phyloP scores from a whole-genome alignment of 305 asterid species.

The Rubia tinctorum region DNA sequence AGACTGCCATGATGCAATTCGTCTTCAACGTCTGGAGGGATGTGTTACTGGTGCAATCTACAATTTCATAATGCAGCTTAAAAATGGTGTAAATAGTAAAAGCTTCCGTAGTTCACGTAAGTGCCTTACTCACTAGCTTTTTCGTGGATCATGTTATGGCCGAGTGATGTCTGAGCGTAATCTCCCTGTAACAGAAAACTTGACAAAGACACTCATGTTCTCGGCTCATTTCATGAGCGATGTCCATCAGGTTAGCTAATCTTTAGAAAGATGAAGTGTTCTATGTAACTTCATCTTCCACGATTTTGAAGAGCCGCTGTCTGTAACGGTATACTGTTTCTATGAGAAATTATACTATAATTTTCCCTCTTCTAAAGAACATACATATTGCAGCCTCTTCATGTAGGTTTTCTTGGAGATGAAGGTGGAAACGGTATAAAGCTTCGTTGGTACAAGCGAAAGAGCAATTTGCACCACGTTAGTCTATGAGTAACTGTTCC shows the following conservation, averaged over 20 bases:
- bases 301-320: not conserved
- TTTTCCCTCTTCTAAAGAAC: not conserved
- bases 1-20: slow-evolving; percentile 73
- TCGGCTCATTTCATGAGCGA: slow-evolving; percentile 91
- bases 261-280: slow-evolving; percentile 2
- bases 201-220: slow-evolving; percentile 96
- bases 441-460: slow-evolving; percentile 82
- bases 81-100: slow-evolving; percentile 30
- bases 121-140: slow-evolving; percentile 22
- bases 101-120: slow-evolving; percentile 46
- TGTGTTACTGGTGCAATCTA: slow-evolving; percentile 95
- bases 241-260: slow-evolving; percentile 81
- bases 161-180: slow-evolving; percentile 8
- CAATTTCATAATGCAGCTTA: slow-evolving; percentile 87
- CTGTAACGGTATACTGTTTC: not conserved
- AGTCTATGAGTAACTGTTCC: slow-evolving; percentile 25
- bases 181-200: slow-evolving; percentile 59
- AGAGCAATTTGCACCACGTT: slow-evolving; percentile 93
- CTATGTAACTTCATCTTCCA: too few species aligned
- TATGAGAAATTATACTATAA: not conserved
- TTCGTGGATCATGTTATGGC: slow-evolving; percentile 1
- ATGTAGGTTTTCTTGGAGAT: slow-evolving; percentile 81
- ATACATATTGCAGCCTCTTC: slow-evolving; percentile 74
- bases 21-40: slow-evolving; percentile 49
- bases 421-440: slow-evolving; percentile 82